phyloP scores from a whole-genome alignment of 2,329 filamentous ascomycete genomes.

The Conoideocrella luteorostrata region DNA sequence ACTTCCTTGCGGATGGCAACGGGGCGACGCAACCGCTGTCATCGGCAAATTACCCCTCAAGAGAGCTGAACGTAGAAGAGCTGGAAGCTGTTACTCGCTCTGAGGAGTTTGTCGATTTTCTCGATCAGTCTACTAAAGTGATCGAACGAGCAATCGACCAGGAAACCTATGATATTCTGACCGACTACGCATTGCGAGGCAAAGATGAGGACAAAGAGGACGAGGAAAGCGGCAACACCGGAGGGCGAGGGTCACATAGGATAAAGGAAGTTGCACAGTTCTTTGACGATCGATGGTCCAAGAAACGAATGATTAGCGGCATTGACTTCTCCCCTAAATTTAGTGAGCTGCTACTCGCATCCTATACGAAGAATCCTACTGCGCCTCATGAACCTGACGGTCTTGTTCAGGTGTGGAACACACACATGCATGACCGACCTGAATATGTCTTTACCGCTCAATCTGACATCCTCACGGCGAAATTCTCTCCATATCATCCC shows the following conservation, averaged over 20 bases:
- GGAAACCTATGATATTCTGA: slow-evolving; percentile 85
- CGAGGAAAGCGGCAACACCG: slow-evolving; percentile 63
- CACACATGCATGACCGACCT: slow-evolving; percentile 86
- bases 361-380: slow-evolving; percentile 95
- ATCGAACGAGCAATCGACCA: slow-evolving; percentile 93
- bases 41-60: slow-evolving; percentile 62
- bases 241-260: slow-evolving; percentile 64
- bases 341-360: slow-evolving; percentile 83
- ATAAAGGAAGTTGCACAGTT: slow-evolving; percentile 89
- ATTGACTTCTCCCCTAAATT: slow-evolving; percentile 96
- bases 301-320: slow-evolving; percentile 94
- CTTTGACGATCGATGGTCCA: slow-evolving; percentile 91
- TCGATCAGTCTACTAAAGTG: slow-evolving; percentile 93
- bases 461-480: slow-evolving; percentile 89
- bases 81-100: slow-evolving; percentile 85
- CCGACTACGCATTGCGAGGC: slow-evolving; percentile 83
- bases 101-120: slow-evolving; percentile 88
- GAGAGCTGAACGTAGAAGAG: slow-evolving; percentile 77
- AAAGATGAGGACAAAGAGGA: slow-evolving; percentile 75
- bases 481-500: slow-evolving; percentile 97
- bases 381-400: slow-evolving; percentile 92
- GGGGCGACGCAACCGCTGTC: slow-evolving; percentile 16
- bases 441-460: slow-evolving; percentile 97
- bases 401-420: slow-evolving; percentile 93
- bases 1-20: slow-evolving; percentile 44